A percentile compares a stretch with the other conserved stretches of the same genome.
phyloP scores from a whole-genome alignment of 768 basidiomycete genomes.

The Calocybe gangraenosa region DNA sequence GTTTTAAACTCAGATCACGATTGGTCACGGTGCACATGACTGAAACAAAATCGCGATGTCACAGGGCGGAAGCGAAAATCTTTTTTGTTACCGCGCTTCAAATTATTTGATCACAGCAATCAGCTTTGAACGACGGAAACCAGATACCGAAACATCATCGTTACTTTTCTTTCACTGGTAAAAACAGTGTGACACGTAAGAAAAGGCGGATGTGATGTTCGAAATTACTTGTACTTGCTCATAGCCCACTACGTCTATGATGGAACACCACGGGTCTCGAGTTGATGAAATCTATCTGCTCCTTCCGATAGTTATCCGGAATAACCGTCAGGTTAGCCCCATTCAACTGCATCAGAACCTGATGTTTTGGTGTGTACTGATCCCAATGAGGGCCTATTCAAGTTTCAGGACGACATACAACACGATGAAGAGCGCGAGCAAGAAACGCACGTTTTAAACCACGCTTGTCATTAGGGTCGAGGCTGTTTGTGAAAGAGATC shows the following conservation, averaged over 20 bases:
- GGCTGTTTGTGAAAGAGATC: constrained; percentile 40
- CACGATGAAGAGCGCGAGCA: not conserved
- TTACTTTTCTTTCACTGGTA: not conserved
- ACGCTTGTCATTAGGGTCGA: constrained; percentile 40
- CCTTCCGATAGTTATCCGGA: constrained; percentile 22
- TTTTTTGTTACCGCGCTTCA: not conserved
- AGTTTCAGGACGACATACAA: constrained; percentile 2
- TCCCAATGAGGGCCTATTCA: constrained; percentile 19
- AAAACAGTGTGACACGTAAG: no score
- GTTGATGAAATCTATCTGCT: constrained; percentile 24
- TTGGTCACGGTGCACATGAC: no score
- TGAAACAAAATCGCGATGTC: not conserved
- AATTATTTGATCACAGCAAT: no score
- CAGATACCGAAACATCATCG: not conserved
- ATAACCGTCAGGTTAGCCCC: constrained; percentile 22
- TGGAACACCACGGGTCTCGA: constrained; percentile 20
- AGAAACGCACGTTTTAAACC: constrained; percentile 27
- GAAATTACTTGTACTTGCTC: no score
- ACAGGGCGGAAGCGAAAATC: not conserved
- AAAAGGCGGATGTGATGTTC: no score
- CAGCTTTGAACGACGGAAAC: not conserved
- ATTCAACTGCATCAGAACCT: constrained; percentile 22
- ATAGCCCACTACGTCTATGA: constrained; percentile 15
- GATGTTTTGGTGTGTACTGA: constrained; percentile 16
- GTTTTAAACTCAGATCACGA: no score